Evolutionary conservation across 306 rosid species (phyloP).

Genomic region (apple (Malus domestica)): DNA sequence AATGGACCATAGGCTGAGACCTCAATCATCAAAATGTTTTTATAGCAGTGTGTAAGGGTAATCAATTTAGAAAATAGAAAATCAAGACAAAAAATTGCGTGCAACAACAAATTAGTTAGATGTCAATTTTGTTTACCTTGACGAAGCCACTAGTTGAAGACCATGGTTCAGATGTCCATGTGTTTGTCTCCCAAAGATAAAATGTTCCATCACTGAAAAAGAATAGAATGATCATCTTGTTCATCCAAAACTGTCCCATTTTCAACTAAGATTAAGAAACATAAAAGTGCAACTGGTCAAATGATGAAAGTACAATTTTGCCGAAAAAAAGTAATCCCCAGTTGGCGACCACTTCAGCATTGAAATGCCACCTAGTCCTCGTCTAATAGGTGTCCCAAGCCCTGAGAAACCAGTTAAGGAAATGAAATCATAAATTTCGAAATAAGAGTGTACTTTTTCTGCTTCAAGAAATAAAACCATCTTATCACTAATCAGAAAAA

Average conservation of each 20-base stretch:
- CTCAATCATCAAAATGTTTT: not conserved
- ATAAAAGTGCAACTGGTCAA: not conserved
- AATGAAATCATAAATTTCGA: slow-evolving; percentile 9
- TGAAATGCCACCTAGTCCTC: slow-evolving; percentile 89
- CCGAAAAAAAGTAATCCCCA: slow-evolving; percentile 91
- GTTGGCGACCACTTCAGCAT: slow-evolving; percentile 92
- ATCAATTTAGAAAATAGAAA: not conserved
- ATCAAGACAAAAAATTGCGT: not conserved
- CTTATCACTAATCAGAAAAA: not conserved
- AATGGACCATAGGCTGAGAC: not conserved
- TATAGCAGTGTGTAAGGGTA: not conserved
- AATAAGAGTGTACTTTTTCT: not conserved
- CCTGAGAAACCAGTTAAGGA: slow-evolving; percentile 37
- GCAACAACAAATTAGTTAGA: not conserved
- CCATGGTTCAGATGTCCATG: slow-evolving; percentile 96
- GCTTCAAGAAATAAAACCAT: not conserved
- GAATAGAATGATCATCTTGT: slow-evolving; percentile 15
- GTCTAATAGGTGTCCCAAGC: slow-evolving; percentile 78
- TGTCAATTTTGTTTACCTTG: slow-evolving; percentile 40
- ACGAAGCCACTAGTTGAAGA: slow-evolving; percentile 83
- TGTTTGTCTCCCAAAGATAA: slow-evolving; percentile 97
- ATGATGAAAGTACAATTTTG: slow-evolving; percentile 56
- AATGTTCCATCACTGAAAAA: slow-evolving; percentile 78
- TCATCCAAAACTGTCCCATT: slow-evolving; percentile 3
- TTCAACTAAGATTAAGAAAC: slow-evolving; percentile 5